Evolutionary conservation across 1,284 basidiomycete species (phyloP).

Genomic region (Amylostereum areolatum): DNA sequence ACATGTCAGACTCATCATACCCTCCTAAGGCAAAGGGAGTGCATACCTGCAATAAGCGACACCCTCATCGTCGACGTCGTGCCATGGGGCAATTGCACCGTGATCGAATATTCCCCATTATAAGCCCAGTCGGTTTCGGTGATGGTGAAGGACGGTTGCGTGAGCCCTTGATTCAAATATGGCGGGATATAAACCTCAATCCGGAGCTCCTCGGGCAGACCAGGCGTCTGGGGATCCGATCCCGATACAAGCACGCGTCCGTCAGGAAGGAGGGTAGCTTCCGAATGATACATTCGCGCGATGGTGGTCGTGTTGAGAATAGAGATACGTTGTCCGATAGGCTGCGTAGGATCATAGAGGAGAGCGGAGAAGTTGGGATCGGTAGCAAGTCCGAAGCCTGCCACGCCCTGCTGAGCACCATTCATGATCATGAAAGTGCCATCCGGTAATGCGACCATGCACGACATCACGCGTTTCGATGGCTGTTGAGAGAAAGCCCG

Average conservation of each 20-base stretch:
- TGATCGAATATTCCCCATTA: constrained; percentile 43
- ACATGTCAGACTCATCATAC: constrained; percentile 3
- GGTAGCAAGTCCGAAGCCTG: constrained; percentile 65
- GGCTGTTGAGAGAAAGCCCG: constrained; percentile 36
- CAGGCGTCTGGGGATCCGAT: constrained; percentile 54
- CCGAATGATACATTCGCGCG: constrained; percentile 79
- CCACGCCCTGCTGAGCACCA: constrained; percentile 59
- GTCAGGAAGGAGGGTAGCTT: constrained; percentile 59
- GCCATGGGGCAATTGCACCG: constrained; percentile 52
- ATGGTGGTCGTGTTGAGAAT: constrained; percentile 68
- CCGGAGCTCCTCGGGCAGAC: constrained; percentile 64
- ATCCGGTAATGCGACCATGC: constrained; percentile 66
- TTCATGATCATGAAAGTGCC: constrained; percentile 73
- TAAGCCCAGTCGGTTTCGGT: constrained; percentile 56
- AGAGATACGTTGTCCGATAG: constrained; percentile 58
- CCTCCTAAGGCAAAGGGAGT: background rate
- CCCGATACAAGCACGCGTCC: constrained; percentile 71
- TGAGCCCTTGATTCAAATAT: constrained; percentile 55
- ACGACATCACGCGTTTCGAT: constrained; percentile 68
- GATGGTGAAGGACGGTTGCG: constrained; percentile 54
- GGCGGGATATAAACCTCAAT: constrained; percentile 75
- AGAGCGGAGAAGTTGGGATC: constrained; percentile 61
- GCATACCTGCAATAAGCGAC: constrained; percentile 57
- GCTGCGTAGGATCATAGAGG: constrained; percentile 61
- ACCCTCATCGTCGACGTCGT: constrained; percentile 49